Evolutionary conservation across 1,284 basidiomycete genomes (phyloP), one percentile per base, ranked within the genome.

Genomic region (Pseudozyma flocculosa): DNA sequence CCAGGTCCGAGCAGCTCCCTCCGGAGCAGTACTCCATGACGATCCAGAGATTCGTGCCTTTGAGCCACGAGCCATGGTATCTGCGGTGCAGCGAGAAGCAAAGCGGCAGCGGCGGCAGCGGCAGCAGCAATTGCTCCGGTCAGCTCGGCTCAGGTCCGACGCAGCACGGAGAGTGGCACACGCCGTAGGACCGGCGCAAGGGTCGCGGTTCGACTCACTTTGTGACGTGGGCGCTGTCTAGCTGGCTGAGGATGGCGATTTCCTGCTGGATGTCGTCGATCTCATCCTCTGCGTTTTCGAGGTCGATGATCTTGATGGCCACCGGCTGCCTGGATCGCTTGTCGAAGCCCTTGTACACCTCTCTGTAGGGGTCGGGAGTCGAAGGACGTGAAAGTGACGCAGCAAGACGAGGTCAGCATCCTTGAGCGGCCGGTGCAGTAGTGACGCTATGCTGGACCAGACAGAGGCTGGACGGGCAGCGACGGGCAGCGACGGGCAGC

Each of bases 211-310:
- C 22, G 13, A 69, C 70, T 53, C 46, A 73, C 89, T 92, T 92
- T 61, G 94, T 98, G 55, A 98, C 93, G 81, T 89, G 88, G 36
- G 89, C 87, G 43, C 92, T 95, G 80, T 97, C 94, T 63, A 98
- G 81, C 78, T 97, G 94, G n/a, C 91, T 92, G 19, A 99, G 85
- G 63, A 97, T 97, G 79, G 94, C 90, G 60, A 98, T 98, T 80
- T 99, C 95, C 79, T 95, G 92, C 74, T 98, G 94, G 55, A 99
- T 97, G 80, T 98, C 94, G 79, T 96, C 93, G 78, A 98, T 96
- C 82, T 99, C 95, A 76, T 99, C 95, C 79, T 97, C 94, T 46
- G 94, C 93, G 73, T 90, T 92, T 80, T 99, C 94, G 34, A 99
- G 85, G 82, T 98, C 92, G 78, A 98, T 97, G 68, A 97, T 93